phyloP scores from a whole-genome alignment of 1,139 yeast species.

The Zygosaccharomyces pseudobailii region DNA sequence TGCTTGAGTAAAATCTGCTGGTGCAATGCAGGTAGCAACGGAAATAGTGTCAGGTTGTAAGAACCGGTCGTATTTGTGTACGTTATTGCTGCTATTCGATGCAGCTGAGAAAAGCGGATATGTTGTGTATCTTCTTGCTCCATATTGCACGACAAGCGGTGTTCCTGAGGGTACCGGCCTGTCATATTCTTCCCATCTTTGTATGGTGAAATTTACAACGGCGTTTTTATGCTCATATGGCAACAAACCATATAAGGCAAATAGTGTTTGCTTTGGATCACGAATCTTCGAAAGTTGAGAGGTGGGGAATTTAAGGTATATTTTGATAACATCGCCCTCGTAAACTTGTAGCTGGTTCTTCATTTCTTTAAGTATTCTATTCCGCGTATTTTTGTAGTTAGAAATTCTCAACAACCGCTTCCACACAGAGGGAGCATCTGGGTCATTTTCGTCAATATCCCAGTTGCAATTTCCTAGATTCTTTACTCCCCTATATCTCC shows the following conservation, averaged over 20 bases:
- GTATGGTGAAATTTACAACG: conserved; percentile 74
- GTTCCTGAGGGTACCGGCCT: conserved; percentile 81
- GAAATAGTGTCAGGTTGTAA: conserved; percentile 72
- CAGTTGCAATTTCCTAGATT: conserved; percentile 75
- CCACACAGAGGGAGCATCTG: conserved; percentile 77
- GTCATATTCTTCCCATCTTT: conserved; percentile 85
- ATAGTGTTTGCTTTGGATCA: conserved; percentile 43
- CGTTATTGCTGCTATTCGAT: conserved; percentile 73
- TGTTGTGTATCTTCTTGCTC: conserved; percentile 84
- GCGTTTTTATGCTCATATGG: conserved; percentile 85
- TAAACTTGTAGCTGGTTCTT: conserved; percentile 50
- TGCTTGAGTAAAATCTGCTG: conserved; percentile 79
- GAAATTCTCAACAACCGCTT: conserved; percentile 64
- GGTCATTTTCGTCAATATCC: conserved; percentile 82
- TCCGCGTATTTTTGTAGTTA: conserved; percentile 74
- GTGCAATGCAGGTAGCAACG: conserved; percentile 85
- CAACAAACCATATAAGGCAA: conserved; percentile 66
- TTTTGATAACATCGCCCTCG: conserved; percentile 61
- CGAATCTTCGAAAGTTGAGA: conserved; percentile 41
- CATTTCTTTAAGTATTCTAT: conserved; percentile 61
- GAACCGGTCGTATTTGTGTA: conserved; percentile 80
- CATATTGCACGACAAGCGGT: conserved; percentile 79
- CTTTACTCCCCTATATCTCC: conserved; percentile 81
- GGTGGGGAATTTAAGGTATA: conserved; percentile 61
- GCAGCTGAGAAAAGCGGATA: conserved; percentile 81